Conservation (phyloP, 2,329 filamentous ascomycete species). For the Lachnellula suecica region DNA sequence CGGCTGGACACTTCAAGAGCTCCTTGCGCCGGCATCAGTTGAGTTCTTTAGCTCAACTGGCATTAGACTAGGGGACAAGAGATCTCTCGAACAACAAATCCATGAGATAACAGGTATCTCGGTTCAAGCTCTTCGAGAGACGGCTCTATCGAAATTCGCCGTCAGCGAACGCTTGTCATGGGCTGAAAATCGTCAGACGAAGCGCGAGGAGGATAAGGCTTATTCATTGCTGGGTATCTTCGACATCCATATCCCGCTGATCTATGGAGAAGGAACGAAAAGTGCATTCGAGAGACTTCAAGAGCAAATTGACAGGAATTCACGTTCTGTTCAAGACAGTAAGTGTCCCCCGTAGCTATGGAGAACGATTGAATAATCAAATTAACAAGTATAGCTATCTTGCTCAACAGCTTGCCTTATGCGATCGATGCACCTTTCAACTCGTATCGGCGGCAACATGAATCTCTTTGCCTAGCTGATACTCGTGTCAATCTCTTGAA, state of each 20-base stretch:
- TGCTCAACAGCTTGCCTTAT: not conserved
- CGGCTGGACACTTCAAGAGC: constrained; percentile 24
- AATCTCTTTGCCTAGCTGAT: constrained; percentile 23
- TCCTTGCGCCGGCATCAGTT: constrained; percentile 17
- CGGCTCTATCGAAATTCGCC: constrained; percentile 20
- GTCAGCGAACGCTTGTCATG: constrained; percentile 30
- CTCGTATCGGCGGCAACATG: constrained; percentile 21
- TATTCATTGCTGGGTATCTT: constrained; percentile 46
- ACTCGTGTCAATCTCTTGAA: constrained; percentile 27
- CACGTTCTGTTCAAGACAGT: too few species aligned
- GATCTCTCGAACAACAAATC: constrained; percentile 11
- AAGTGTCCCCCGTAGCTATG: too few species aligned
- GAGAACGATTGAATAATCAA: too few species aligned
- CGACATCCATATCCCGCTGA: constrained; percentile 40
- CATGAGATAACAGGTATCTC: constrained; percentile 15
- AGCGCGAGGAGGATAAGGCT: constrained; percentile 33
- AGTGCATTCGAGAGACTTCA: constrained; percentile 35
- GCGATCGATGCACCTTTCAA: constrained; percentile 20
- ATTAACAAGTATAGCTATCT: too few species aligned
- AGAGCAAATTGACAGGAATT: constrained; percentile 30
- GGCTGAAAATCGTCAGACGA: constrained; percentile 38
- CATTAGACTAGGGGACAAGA: constrained; percentile 12
- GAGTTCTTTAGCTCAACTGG: constrained; percentile 17
- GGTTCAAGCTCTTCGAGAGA: constrained; percentile 10
- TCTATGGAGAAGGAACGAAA: constrained; percentile 38